A percentile compares a stretch with the other conserved stretches of the same genome.
Evolutionary conservation across 495 filamentous ascomycete genomes (phyloP).

Genomic region (Aspergillus haitiensis): DNA sequence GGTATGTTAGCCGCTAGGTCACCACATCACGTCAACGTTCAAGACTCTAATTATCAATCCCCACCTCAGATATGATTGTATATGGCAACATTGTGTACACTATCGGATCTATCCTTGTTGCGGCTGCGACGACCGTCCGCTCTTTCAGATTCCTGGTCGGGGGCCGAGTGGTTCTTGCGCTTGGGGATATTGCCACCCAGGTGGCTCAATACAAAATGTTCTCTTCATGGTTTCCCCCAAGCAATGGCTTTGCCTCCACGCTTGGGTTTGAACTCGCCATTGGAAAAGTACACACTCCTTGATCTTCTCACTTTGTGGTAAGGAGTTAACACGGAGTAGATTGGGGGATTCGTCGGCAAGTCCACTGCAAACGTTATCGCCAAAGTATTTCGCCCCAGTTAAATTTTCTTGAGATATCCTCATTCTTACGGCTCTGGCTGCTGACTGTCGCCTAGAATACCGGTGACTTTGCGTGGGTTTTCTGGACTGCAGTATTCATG

Average conservation of each 20-base stretch:
- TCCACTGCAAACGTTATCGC: constrained; percentile 27
- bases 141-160: constrained; percentile 50
- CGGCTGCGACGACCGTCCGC: constrained; percentile 40
- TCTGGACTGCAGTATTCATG: constrained; percentile 50
- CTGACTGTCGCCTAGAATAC: constrained; percentile 31
- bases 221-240: constrained; percentile 50
- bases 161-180: constrained; percentile 40
- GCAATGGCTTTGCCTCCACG: constrained; percentile 47
- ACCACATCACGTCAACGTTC: not conserved
- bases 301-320: not conserved
- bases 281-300: constrained; percentile 34
- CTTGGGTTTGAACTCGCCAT: constrained; percentile 45
- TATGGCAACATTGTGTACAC: constrained; percentile 48
- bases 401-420: not conserved
- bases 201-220: constrained; percentile 53
- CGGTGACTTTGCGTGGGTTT: constrained; percentile 48
- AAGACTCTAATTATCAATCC: not conserved
- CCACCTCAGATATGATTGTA: constrained; percentile 43
- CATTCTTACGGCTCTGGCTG: not conserved
- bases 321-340: constrained; percentile 9
- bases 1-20: constrained; percentile 21
- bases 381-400: constrained; percentile 6
- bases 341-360: constrained; percentile 28
- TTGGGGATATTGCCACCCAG: constrained; percentile 50
- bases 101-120: constrained; percentile 48